Evolutionary conservation across 1,139 yeast genomes (phyloP), one percentile per base, ranked within the genome.

Genomic region (Arxiozyma telluris): DNA sequence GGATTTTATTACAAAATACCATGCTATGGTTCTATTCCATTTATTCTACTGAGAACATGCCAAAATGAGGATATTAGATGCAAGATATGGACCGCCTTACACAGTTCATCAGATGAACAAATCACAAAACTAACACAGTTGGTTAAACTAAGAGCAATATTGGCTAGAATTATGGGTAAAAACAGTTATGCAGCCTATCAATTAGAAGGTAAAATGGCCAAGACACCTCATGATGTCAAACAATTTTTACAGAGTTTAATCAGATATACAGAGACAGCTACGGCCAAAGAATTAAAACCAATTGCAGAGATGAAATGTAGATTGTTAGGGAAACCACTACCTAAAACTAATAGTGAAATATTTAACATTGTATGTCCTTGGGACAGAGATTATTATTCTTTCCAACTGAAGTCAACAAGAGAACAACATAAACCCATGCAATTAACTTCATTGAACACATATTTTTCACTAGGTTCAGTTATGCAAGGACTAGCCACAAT

Each of bases 131-230:
- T 93, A 52, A 81, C 81, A 51, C 73, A 75, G 43, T 74, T 93
- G 59, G 68, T 93, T 41, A 76, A 78, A 55, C 78, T 82, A 57
- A 75, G 98, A 56, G 87, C 87, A 4, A 73, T 81, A 4, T 72
- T 94, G 47, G 91, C 98, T 0, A 75, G 76, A 50, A 76, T 88
- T 73, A 76, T 93, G 74, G 95, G 95, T 0, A 81, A 81, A 64
- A 64, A 73, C 22, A 83, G 88, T 47, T 93, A 76, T 71, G 82
- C 94, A 0, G 84, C 85, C 52, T 91, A 93, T 65, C 95, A 88
- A 65, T 73, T 93, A 45, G 84, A 82, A 57, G 96, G 89, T 59
- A 93, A 94, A 67, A 88, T 93, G 96, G 96, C 96, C 17, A 83
- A 83, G 58, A 77, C 72, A 11, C 96, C 97, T 0, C 81, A 79